Evolutionary conservation across 1,139 yeast genomes (phyloP).

Genomic region (Hemisphaericaspora subhashii): DNA sequence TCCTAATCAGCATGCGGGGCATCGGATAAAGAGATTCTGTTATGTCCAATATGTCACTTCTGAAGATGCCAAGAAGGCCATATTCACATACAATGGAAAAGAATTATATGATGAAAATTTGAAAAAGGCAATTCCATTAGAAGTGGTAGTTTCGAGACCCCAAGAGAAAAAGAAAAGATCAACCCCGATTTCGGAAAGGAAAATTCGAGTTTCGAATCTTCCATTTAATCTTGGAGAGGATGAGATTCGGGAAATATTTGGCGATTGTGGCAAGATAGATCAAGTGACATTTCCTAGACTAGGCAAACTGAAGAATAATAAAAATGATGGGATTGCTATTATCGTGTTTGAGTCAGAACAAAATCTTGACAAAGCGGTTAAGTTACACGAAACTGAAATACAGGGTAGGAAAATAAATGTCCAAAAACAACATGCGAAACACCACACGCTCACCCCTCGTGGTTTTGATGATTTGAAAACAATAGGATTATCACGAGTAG

Average conservation of each 20-base stretch:
- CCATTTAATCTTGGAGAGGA: conserved; percentile 51
- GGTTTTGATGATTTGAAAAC: conserved; percentile 32
- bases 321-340: conserved; percentile 60
- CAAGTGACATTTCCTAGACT: conserved; percentile 50
- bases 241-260: conserved; percentile 26
- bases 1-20: conserved; percentile 63
- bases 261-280: conserved; percentile 42
- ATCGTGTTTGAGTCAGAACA: conserved; percentile 40
- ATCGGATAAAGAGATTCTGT: conserved; percentile 67
- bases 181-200: conserved; percentile 19
- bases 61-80: conserved; percentile 51
- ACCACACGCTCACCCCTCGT: conserved; percentile 19
- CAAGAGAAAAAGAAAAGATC: conserved; percentile 12
- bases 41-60: conserved; percentile 60
- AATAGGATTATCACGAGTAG: conserved; percentile 46
- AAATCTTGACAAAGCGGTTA: conserved; percentile 43
- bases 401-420: conserved; percentile 48
- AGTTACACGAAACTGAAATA: conserved; percentile 33
- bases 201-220: conserved; percentile 65
- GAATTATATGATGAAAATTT: conserved; percentile 21
- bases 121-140: conserved; percentile 31
- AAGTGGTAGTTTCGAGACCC: conserved; percentile 56
- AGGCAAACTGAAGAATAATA: conserved; percentile 24
- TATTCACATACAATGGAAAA: conserved; percentile 41
- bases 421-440: conserved; percentile 29